Base-by-base conservation (phyloP, 2,329 filamentous ascomycete genomes). In the Monosporascus sp. region DNA sequence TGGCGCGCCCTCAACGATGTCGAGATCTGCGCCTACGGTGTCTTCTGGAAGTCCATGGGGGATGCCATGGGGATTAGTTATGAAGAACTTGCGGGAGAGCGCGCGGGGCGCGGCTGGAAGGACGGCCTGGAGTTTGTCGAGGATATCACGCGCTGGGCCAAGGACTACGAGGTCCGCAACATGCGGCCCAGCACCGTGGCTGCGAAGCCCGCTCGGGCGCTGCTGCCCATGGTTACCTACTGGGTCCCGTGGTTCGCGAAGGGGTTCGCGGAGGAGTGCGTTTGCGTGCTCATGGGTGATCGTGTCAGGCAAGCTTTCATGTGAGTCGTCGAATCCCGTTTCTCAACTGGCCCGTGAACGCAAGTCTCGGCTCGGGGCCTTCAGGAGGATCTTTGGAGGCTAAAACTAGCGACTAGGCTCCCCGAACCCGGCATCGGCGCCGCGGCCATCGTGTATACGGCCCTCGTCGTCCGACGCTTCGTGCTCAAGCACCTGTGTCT, bases 31-130 rank as follows among this genome's bases (percentile, higher is more conserved):
- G 87, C 86, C 0, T 69, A 86, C 31, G 84, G 81, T 17, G 83
- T 81, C 0, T 83, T 88, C 62, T 91, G 87, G 87, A 88, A 88
- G 67, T 76, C 77, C 50, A 70, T 89, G 17, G 88, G 87, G 15
- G 84, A 90, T 60, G 80, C 81, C 50, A 87, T 91, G 81, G 78
- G 76, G 0, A 87, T 91, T 56, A 66, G 74, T 48, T 82, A 80
- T 59, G 65, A 66, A 14, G 24, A 68, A 69, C 1, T 63, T 68
- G 15, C 70, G 78, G 2, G 56, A 59, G 6, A 57, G 11, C 57
- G 51, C 27, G 52, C 53, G 44, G 7, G 54, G 53, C 7, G 55
- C 14, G 56, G 50, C 15, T 82, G 78, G 78, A 60, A 55, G 2
- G 75, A 81, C 60, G 78, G 78, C 31, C 65, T 81, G 27, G 78